Evolutionary conservation across 331 rosid species (phyloP), one percentile per base, ranked within the genome.

Genomic region (Malus hybrid): DNA sequence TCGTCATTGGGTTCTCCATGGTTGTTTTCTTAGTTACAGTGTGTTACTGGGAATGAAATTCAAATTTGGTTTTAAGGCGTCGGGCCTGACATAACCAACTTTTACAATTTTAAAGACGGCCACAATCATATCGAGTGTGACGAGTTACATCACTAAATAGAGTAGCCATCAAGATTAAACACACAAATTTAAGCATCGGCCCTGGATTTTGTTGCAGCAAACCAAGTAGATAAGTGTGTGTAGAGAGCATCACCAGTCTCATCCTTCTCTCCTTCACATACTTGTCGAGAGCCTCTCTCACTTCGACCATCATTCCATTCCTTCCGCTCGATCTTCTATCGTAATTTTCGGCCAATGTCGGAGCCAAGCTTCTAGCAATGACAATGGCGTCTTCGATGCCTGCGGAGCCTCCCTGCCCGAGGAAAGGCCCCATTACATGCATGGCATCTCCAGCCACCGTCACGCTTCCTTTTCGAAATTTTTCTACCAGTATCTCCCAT

Each of bases 401-500:
- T 1, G 88, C 82, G 0, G 95, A 82, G 60, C 91, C 90, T 61
- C 94, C 91, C 3, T 89, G 95, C 26, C 87, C 92, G 57, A 86
- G 72, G 64, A 89, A 89, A 18, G 95, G 95, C 4, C 95, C 90
- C 57, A 84, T 84, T 16, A 74, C 80, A 74, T 89, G 92, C 89
- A 87, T 82, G 44, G 92, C 90, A 18, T 89, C 95, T 7, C 92
- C 95, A 0, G 92, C 92, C 24, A 89, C 63, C n/a, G 82, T 76
- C 19, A 78, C 52, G 5, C 78, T 81, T 8, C 89, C 85, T 33
- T 9, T 39, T 13, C 70, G 68, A 14, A 87, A 87, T 0, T 39
- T 39, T 39, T 39, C 12, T 39, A 39, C 46, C 46, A 39, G 46
- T 39, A 39, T 39, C 46, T 39, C 46, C 46, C 46, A 39, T 39